Conservation (phyloP, 2,329 filamentous ascomycete genomes). For the Alternaria sp. region DNA sequence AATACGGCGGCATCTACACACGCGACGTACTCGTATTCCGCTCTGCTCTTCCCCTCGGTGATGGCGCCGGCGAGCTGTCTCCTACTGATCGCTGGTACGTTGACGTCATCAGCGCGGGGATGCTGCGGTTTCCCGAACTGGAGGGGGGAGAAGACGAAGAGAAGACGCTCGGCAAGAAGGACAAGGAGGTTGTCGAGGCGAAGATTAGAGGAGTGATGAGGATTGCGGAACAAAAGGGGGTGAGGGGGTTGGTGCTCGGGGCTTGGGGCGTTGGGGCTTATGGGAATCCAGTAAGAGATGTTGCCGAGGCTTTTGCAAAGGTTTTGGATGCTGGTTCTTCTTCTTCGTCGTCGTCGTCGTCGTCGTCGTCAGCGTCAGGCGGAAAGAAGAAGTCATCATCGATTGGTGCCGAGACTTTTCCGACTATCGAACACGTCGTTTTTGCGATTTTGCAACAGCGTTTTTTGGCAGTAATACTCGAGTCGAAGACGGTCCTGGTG, state of each 20-base stretch:
- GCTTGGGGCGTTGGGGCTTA: conserved; percentile 73
- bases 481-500: conserved; percentile 53
- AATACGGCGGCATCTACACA: conserved; percentile 65
- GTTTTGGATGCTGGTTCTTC: conserved; percentile 25
- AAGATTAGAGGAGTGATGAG: conserved; percentile 69
- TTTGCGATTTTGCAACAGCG: conserved; percentile 65
- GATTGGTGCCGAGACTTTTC: conserved; percentile 51
- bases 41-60: conserved; percentile 36
- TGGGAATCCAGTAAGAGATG: conserved; percentile 67
- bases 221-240: conserved; percentile 57
- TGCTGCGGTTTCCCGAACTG: conserved; percentile 66
- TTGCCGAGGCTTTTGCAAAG: conserved; percentile 65
- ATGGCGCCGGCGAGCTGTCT: conserved; percentile 51
- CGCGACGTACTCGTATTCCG: conserved; percentile 68
- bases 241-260: conserved; percentile 64
- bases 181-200: conserved; percentile 60
- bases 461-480: conserved; percentile 60
- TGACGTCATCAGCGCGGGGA: conserved; percentile 66
- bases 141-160: conserved; percentile 53
- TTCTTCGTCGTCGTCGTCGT: not conserved
- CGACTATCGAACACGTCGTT: conserved; percentile 61
- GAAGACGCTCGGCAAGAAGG: conserved; percentile 49
- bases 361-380: conserved; percentile 25
- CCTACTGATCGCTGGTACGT: conserved; percentile 66
- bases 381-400: conserved; percentile 26